Evolutionary conservation across 1,284 basidiomycete genomes (phyloP), one percentile per base, ranked within the genome.

Genomic region (Cutaneotrichosporon cavernicola): DNA sequence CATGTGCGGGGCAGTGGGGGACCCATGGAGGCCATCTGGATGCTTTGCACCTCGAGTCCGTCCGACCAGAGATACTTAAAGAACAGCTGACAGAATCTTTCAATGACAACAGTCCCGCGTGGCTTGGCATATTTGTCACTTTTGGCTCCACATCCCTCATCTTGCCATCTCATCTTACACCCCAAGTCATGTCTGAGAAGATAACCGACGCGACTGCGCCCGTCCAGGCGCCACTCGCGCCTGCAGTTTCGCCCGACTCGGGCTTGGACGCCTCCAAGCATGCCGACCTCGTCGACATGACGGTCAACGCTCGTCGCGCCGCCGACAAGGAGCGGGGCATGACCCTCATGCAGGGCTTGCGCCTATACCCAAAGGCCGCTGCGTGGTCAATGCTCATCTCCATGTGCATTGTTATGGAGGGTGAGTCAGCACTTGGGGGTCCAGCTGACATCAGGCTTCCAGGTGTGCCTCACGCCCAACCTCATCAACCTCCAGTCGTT

Each of bases 371-470:
- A 53, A 82, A 81, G 67, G 83, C 83, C 43, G 77, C 82, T 62
- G 65, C 68, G 32, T 84, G 81, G 81, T 79, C 77, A 38, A 68
- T 82, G 61, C 61, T 83, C 58, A 81, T 83, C 62, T 80, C 76
- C 16, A 76, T 77, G 10, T 80, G 79, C 63, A 81, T 82, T 65
- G 74, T 81, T 62, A 84, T 84, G 83, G 83, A 83, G 63, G 83
- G 77, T n/a, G 60, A 50, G 67, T 65, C 21, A 1, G 10, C 16
- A 22, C 13, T 16, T 11, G 46, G 18, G 34, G 18, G 34, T 21
- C 18, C 11, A 49, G 11, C 30, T 58, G 22, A 52, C 57, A 8
- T 7, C 31, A 67, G 66, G 68, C 49, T 78, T 76, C 69, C 78
- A 81, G 52, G 70, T 80, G 18, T 73, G 70, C 47, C 70, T 81